Evolutionary conservation across 495 filamentous ascomycete genomes (phyloP), one percentile per base, ranked within the genome.

Genomic region (Penicillium parvum): DNA sequence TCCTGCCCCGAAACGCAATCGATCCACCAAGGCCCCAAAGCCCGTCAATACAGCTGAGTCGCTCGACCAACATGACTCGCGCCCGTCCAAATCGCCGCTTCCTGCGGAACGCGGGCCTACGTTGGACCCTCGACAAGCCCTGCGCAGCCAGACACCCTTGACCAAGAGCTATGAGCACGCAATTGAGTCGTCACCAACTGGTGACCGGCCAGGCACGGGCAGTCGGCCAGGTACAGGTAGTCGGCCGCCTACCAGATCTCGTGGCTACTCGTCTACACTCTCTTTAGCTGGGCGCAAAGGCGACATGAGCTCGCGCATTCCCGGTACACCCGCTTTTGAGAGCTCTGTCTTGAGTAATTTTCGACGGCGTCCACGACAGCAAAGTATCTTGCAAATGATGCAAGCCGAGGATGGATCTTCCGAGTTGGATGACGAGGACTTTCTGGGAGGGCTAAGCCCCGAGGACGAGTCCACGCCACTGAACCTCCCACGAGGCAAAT

Each of bases 401-500:
- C 77, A 80, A 36, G 57, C 62, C 1, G 71, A 76, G 27, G 71
- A 77, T 39, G 66, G 67, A 14, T 71, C 68, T 40, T 63, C 68
- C 27, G 66, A 75, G 28, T 46, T 73, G 3, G 65, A 73, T 27
- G 70, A 74, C 32, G 68, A 75, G 15, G 74, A 79, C 20, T 75
- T 77, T 42, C 62, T 81, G 10, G 75, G 78, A 28, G 76, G 76
- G 7, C 74, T 83, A 43, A 74, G 71, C 37, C 81, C 82, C 0
- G 75, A 83, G 29, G 79, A 81, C 56, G 81, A 84, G 56, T 84
- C 81, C 26, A 85, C 82, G 16, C 82, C 82, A 2, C 54, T 84
- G 41, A 72, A 77, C 45, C 43, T 69, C 16, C 57, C 66, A 1
- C 57, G 60, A 32, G 53, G 58, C 3, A 68, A 62, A 35, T 60